Evolutionary conservation across 192 early-diverging fungal species (phyloP), one percentile per base, ranked within the genome.

Genomic region (Coemansia sp.): DNA sequence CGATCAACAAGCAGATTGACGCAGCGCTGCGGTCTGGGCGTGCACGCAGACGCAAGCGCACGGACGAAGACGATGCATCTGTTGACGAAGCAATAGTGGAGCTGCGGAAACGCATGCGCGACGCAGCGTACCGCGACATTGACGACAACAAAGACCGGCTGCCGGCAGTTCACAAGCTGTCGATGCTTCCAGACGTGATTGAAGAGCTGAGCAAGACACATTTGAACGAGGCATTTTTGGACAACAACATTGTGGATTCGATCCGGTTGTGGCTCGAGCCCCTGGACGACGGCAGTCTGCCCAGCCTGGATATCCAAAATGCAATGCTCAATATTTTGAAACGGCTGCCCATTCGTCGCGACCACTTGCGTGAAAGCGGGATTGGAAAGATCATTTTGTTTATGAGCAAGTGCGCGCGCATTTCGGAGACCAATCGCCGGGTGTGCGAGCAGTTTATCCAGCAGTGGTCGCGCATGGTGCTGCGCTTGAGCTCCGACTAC

Each of bases 201-300:
- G 71, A 73, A 20, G 73, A 79, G 59, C 70, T 83, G 15, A 54
- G 68, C 24, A 75, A 77, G 62, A 71, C 83, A 26, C 83, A 87
- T 36, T 70, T 86, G 21, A 86, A 89, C 61, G 88, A 89, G 50
- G 84, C 84, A 5, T 87, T 92, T 63, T 61, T 97, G 56, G 93
- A 97, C 23, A 90, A 91, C 68, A 84, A 89, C 68, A 88, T 97
- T 47, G 70, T 95, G 56, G 89, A 91, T 40, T 85, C 89, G 20
- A 89, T 97, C 63, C 87, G 88, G 52, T 63, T 89, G 8, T 97
- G 95, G 94, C 79, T 97, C 28, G 95, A 97, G 66, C 95, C 95
- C 17, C 73, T 95, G 17, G 86, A 87, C 21, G 93, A 97, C 64
- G 89, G 90, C 25, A 90, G 92, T 12, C 75, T 97, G 67, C 95